These are phyloP conservation scores for Yueomyces sp. DNA, from an alignment of 805 yeast species.

Conservation along the genomic window DNA sequence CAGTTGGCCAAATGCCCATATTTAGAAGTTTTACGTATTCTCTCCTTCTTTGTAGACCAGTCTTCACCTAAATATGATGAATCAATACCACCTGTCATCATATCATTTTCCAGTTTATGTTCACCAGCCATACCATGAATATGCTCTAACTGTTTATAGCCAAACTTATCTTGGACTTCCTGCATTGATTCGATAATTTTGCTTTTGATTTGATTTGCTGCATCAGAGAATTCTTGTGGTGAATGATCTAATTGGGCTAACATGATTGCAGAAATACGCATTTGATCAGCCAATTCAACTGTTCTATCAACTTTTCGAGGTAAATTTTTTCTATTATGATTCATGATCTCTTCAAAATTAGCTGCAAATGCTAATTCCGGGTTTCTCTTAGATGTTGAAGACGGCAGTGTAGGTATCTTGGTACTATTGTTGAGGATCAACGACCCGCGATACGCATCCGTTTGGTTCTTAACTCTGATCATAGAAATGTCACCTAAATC, in stretches of 20 bases:
- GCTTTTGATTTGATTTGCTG: constrained; percentile 57
- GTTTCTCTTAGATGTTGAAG: constrained; percentile 17
- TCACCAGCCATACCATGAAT: constrained; percentile 72
- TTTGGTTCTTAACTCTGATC: constrained; percentile 35
- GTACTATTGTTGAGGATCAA: constrained; percentile 27
- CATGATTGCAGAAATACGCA: constrained; percentile 95
- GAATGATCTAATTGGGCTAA: constrained; percentile 72
- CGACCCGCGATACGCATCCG: constrained; percentile 30
- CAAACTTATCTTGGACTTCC: constrained; percentile 55
- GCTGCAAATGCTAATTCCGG: constrained; percentile 27
- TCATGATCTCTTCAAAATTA: constrained; percentile 19
- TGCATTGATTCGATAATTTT: constrained; percentile 64
- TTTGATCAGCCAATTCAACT: constrained; percentile 68
- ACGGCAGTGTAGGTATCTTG: constrained; percentile 28
- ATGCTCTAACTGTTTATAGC: constrained; percentile 34
- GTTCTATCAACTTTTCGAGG: constrained; percentile 16
- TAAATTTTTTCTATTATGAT: constrained; percentile 5
- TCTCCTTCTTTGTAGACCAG: constrained; percentile 70
- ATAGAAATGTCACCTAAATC: constrained; percentile 72
- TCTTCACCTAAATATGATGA: constrained; percentile 75
- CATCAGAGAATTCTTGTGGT: constrained; percentile 29
- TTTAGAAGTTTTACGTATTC: constrained; percentile 66
- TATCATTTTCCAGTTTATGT: constrained; percentile 81
- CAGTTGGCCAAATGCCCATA: constrained; percentile 83
- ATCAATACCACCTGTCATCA: constrained; percentile 66